phyloP scores from a whole-genome alignment of 805 yeast species.

The Teunomyces lycoperdinae region DNA sequence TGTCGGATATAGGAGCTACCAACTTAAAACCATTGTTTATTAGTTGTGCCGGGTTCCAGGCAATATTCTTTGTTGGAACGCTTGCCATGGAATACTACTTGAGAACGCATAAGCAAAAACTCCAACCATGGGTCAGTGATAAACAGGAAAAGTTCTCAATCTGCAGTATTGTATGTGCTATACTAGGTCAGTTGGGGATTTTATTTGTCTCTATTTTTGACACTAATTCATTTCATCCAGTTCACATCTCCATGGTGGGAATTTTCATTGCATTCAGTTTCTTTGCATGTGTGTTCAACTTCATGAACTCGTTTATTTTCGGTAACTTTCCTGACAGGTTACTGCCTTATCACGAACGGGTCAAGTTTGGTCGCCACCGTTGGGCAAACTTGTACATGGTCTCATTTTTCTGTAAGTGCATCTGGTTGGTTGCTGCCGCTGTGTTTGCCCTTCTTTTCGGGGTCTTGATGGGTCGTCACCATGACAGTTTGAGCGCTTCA shows the following conservation, averaged over 20 bases:
- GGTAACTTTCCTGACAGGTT: conserved; percentile 36
- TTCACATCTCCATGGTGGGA: conserved; percentile 68
- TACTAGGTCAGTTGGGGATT: conserved; percentile 68
- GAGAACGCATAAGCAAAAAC: conserved; percentile 46
- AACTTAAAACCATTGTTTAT: conserved; percentile 82
- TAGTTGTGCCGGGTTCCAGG: conserved; percentile 73
- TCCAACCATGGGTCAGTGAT: conserved; percentile 49
- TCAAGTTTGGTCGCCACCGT: conserved; percentile 35
- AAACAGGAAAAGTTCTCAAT: conserved; percentile 46
- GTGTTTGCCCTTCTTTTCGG: conserved; percentile 70
- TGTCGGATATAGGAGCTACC: conserved; percentile 88
- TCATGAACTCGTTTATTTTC: conserved; percentile 36
- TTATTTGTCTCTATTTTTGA: conserved; percentile 72
- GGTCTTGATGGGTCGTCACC: conserved; percentile 31
- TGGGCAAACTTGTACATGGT: conserved; percentile 43
- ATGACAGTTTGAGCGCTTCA: conserved; percentile 50
- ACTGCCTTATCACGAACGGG: conserved; percentile 38
- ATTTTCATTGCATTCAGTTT: conserved; percentile 70
- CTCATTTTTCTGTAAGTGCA: conserved; percentile 50
- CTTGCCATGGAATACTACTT: conserved; percentile 60
- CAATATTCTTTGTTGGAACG: conserved; percentile 65
- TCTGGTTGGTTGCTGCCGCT: conserved; percentile 68
- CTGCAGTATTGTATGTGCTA: conserved; percentile 41
- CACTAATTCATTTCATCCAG: conserved; percentile 53
- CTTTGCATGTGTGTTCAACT: conserved; percentile 40